Evolutionary conservation across 2,329 filamentous ascomycete genomes (phyloP).

Genomic region (Chaetoscypha palmicola): DNA sequence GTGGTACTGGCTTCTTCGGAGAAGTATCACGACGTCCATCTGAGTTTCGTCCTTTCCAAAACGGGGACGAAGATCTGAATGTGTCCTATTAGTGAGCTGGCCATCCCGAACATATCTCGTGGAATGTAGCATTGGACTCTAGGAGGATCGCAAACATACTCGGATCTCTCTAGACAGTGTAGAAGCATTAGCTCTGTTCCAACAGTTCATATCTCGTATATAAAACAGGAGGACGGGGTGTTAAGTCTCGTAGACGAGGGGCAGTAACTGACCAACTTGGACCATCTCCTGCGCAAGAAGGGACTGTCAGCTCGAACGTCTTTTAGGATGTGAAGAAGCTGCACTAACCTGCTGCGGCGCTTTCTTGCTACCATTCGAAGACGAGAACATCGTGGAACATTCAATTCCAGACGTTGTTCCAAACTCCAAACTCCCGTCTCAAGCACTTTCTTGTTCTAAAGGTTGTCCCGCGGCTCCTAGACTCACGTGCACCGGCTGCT

Average conservation of each 20-base stretch:
- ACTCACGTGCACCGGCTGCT: constrained; percentile 1
- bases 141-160: no score
- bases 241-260: constrained; percentile 16
- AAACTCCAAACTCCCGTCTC: not conserved
- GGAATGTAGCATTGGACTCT: not conserved
- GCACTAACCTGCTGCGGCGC: constrained; percentile 59
- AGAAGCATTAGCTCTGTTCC: no score
- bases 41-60: constrained; percentile 64
- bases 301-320: constrained; percentile 16
- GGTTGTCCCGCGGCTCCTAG: not conserved
- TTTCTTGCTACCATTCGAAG: constrained; percentile 61
- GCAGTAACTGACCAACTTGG: constrained; percentile 80
- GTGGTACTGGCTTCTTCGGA: constrained; percentile 43
- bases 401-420: constrained; percentile 7
- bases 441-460: not conserved
- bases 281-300: constrained; percentile 80
- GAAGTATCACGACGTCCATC: constrained; percentile 48
- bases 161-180: constrained; percentile 47
- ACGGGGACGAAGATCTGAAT: constrained; percentile 75
- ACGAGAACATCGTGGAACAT: constrained; percentile 50
- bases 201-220: no score
- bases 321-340: constrained; percentile 11
- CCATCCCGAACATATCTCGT: not conserved
- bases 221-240: constrained; percentile 2
- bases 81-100: constrained; percentile 25